Conservation (phyloP, 148 eudicot genomes). For the Salicornia ramosissima region DNA sequence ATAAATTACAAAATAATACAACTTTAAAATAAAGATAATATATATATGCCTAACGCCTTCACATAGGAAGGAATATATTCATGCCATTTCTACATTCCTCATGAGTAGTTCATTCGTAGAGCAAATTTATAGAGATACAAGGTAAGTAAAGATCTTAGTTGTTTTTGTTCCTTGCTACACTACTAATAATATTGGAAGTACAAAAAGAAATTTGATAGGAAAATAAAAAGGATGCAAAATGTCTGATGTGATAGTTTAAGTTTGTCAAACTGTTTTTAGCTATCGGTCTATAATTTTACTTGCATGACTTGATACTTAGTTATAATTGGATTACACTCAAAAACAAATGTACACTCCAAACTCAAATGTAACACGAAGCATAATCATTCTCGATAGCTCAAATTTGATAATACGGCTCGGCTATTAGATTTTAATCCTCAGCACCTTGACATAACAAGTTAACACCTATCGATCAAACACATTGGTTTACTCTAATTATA, state of each 20-base stretch:
- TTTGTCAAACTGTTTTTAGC: background rate
- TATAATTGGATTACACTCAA: background rate
- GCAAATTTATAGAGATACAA: background rate
- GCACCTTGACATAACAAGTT: no score
- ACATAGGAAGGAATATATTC: constrained; percentile 1
- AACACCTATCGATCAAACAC: no score
- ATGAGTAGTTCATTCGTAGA: background rate
- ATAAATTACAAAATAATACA: background rate
- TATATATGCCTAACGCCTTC: background rate
- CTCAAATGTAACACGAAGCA: no score
- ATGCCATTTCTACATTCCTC: background rate
- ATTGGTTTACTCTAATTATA: no score
- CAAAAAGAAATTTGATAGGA: background rate
- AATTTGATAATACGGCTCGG: no score
- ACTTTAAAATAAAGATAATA: background rate
- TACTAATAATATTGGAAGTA: no score
- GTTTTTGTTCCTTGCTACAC: background rate
- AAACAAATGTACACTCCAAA: no score
- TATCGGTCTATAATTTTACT: background rate
- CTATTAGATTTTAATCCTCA: no score
- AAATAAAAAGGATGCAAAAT: background rate
- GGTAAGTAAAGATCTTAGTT: background rate
- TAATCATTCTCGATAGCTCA: no score
- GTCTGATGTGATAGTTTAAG: background rate
- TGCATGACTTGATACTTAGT: background rate